Percentiles rank a stretch among this genome's conserved stretches.
Conservation (phyloP, 2,329 filamentous ascomycete genomes). For the Fusarium nygamai region DNA sequence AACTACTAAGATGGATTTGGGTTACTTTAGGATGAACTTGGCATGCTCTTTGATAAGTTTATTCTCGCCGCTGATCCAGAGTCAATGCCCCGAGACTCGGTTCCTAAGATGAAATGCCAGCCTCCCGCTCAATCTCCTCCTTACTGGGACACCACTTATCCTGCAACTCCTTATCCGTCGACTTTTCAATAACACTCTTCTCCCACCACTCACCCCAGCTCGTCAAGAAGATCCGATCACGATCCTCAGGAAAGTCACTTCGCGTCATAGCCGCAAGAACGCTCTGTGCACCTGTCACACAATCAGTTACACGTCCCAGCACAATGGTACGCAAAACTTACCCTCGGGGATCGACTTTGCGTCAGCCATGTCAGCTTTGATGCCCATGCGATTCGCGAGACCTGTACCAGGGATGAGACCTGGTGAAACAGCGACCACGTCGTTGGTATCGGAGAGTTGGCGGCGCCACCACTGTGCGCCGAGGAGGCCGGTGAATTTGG, state of each 20-base stretch:
- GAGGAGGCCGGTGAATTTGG: constrained; percentile 63
- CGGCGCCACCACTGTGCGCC: constrained; percentile 66
- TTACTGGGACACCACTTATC: constrained; percentile 61
- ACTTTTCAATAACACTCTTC: constrained; percentile 53
- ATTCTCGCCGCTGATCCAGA: neutral
- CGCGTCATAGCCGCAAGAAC: constrained; percentile 56
- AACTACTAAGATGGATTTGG: neutral
- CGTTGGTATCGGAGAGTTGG: constrained; percentile 55
- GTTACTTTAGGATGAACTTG: neutral
- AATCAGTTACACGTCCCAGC: constrained; percentile 11
- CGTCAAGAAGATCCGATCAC: constrained; percentile 63
- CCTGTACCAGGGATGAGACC: constrained; percentile 62
- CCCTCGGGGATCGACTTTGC: constrained; percentile 60
- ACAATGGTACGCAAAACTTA: constrained; percentile 31
- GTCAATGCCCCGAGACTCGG: fast-evolving
- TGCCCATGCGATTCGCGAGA: constrained; percentile 47
- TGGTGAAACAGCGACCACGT: constrained; percentile 63
- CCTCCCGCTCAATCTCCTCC: constrained; percentile 59
- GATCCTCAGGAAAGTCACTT: constrained; percentile 60
- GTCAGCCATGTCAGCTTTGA: constrained; percentile 53
- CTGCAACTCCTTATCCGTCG: constrained; percentile 58
- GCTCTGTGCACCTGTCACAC: constrained; percentile 53
- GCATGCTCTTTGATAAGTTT: neutral
- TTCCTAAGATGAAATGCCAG: constrained; percentile 34
- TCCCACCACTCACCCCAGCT: constrained; percentile 68